Conservation (phyloP, 169 alveolate species). For the Plasmodium gonderi region DNA sequence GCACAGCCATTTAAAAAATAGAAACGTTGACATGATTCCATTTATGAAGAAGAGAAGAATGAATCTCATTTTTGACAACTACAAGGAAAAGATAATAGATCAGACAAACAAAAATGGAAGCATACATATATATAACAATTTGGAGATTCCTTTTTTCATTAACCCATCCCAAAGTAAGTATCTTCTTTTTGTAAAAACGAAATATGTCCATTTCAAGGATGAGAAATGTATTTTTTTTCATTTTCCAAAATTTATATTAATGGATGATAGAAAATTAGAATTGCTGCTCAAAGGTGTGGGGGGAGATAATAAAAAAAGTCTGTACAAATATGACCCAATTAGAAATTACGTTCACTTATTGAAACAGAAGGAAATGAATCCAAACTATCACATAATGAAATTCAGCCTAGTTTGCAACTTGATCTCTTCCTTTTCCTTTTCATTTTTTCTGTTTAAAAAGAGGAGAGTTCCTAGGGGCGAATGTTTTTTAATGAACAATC, state of each 20-base stretch:
- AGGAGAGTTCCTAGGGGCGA: too few relatives aligned
- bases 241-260: constrained; percentile 37
- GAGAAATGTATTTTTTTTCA: constrained; percentile 29
- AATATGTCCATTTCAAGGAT: constrained; percentile 31
- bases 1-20: background rate
- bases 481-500: too few relatives aligned
- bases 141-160: constrained; percentile 34
- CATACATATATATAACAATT: constrained; percentile 24
- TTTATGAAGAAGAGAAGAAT: background rate
- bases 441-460: constrained; percentile 16
- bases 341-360: constrained; percentile 24
- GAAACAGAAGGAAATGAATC: background rate
- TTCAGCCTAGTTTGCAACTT: constrained; percentile 4
- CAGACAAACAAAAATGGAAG: constrained; percentile 27
- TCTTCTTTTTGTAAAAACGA: constrained; percentile 12
- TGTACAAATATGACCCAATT: background rate
- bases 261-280: background rate
- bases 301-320: background rate
- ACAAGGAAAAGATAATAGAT: constrained; percentile 18
- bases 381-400: constrained; percentile 30
- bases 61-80: background rate
- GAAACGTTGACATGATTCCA: background rate
- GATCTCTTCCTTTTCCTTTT: constrained; percentile 28
- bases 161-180: constrained; percentile 27
- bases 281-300: constrained; percentile 12